Conservation (phyloP, 805 yeast species). For the Nakazawaea sp. region DNA sequence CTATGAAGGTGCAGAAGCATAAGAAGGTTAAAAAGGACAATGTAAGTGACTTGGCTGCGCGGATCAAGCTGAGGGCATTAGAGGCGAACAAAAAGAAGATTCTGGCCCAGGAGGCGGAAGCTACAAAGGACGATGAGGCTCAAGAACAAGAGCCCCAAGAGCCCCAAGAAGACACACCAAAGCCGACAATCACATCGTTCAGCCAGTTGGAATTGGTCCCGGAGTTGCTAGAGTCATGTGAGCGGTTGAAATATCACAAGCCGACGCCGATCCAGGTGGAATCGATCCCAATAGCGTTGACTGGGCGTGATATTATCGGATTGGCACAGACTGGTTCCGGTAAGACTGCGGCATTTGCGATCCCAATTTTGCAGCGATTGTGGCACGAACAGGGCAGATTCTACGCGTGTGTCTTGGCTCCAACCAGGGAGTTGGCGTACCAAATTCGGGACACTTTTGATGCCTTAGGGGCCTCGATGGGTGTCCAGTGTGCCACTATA, state of each 20-base stretch:
- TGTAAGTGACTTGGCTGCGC: constrained; percentile 8
- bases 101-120: constrained; percentile 11
- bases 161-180: constrained; percentile 16
- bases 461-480: constrained; percentile 88
- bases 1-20: constrained; percentile 3
- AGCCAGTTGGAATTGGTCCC: constrained; percentile 60
- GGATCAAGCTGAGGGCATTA: constrained; percentile 25
- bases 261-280: constrained; percentile 95
- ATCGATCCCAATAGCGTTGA: constrained; percentile 84
- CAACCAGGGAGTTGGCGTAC: constrained; percentile 79
- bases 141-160: constrained; percentile 15
- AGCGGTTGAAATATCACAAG: constrained; percentile 60
- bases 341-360: constrained; percentile 96
- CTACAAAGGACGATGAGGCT: constrained; percentile 9
- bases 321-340: constrained; percentile 98
- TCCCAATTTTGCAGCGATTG: constrained; percentile 85
- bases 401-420: constrained; percentile 82
- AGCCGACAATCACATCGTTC: constrained; percentile 28
- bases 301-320: constrained; percentile 91
- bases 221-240: constrained; percentile 75
- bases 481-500: constrained; percentile 79
- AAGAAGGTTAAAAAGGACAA: constrained; percentile 9
- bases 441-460: constrained; percentile 93
- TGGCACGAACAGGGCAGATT: constrained; percentile 88
- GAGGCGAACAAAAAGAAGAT: constrained; percentile 13